Percentiles rank a stretch among this genome's conserved stretches.
Evolutionary conservation across 106 monocot genomes (phyloP).

Genomic region (Narthecium ossifragum): DNA sequence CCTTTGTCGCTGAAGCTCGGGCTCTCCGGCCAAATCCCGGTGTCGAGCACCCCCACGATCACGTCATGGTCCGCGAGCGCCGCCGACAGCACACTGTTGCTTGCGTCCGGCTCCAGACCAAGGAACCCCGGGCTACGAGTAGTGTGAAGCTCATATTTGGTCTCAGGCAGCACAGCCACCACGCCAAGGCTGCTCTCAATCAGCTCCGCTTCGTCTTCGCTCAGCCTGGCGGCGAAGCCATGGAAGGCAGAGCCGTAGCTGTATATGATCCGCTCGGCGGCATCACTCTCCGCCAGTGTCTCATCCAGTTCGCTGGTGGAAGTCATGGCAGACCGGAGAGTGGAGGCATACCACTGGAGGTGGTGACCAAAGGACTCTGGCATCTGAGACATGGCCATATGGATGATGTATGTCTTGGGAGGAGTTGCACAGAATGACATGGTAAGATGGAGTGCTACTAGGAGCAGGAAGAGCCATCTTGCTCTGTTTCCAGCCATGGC

Average conservation of each 20-base stretch:
- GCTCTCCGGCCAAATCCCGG: conserved; percentile 85
- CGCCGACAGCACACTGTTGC: conserved; percentile 25
- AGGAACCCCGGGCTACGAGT: conserved; percentile 76
- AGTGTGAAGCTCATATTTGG: conserved; percentile 57
- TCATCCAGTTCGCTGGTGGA: neutral
- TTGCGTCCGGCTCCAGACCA: conserved; percentile 29
- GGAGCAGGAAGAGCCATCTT: neutral
- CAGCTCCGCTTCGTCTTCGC: conserved; percentile 32
- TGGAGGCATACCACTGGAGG: conserved; percentile 66
- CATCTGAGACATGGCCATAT: conserved; percentile 66
- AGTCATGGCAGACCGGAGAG: conserved; percentile 33
- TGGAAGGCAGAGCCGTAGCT: conserved; percentile 61
- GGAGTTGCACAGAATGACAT: neutral
- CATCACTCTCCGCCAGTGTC: conserved; percentile 1
- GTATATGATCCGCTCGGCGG: conserved; percentile 55
- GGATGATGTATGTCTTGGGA: conserved; percentile 59
- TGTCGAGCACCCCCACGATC: conserved; percentile 73
- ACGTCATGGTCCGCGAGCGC: conserved; percentile 45
- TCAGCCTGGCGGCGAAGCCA: conserved; percentile 52
- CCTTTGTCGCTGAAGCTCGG: conserved; percentile 71
- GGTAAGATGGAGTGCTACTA: neutral
- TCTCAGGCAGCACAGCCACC: conserved; percentile 45
- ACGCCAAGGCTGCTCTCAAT: conserved; percentile 36
- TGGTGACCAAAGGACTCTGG: conserved; percentile 52
- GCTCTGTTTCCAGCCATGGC: neutral